Base-by-base conservation (phyloP, 169 alveolate genomes). In the Toxoplasma gondii region DNA sequence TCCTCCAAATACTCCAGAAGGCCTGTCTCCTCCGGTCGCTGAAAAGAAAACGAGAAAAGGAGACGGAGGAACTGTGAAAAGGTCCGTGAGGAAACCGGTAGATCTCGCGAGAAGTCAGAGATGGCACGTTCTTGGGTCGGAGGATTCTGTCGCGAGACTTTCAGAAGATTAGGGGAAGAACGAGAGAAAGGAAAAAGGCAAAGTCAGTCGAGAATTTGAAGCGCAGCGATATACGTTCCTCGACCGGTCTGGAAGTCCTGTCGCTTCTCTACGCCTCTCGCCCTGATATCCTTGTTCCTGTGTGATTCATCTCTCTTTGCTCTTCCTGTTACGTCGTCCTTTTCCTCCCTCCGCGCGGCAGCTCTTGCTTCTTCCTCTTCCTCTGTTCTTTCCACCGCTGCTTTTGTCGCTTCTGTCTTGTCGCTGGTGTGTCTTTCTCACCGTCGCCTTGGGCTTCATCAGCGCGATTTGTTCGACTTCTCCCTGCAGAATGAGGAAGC, bases 391-490 rank as follows among this genome's bases (percentile, higher is more conserved):
- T 34, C 41, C 83, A 7, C 82, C 39, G 31, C 27, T 36, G 17
- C 91, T 34, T 83, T 7, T 83, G 34, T 49, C 69, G 44, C 91
- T 16, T 84, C 36, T 12, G 29, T 41, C 69, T 12, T 69, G 17
- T 2, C 27, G 5, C 38, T 45, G 41, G 49, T 24, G 69, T 9
- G 19, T 36, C 49, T 16, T 45, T 7, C 81, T 27, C n/a, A 82
- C 91, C 80, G 95, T 88, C 0, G 98, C 99, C 95, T 99, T 99
- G 39, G 99, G 99, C 88, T 98, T 98, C 99, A 99, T 99, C 95
- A 98, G 97, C 7, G 99, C 98, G 36, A 99, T 98, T 90, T 98
- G 98, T 94, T 99, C 99, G 38, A 99, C 99, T 95, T 99, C 99
- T 16, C 99, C 99, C 96, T 99, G 99, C 41, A 93, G 58, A 78